Percentiles rank a stretch among this genome's conserved stretches.
These are phyloP conservation scores for Cicer pinnatifidum DNA, from an alignment of 306 rosid species.

Conservation along the genomic window DNA sequence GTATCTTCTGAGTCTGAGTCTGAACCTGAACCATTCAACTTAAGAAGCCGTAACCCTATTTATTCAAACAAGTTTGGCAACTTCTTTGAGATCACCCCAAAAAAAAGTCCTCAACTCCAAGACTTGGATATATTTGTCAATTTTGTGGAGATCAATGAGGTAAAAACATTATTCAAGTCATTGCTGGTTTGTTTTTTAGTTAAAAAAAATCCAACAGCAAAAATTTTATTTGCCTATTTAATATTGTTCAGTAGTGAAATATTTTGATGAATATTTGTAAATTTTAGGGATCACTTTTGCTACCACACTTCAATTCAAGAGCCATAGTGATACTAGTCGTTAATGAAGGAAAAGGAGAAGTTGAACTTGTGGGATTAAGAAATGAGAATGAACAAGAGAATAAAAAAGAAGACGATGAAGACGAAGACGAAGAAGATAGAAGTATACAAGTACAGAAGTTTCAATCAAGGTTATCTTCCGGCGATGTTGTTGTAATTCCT, in stretches of 20 bases:
- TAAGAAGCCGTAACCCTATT: conserved; percentile 3
- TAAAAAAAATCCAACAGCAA: no score
- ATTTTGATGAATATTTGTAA: background rate
- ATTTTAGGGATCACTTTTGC: conserved; percentile 40
- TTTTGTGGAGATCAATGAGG: conserved; percentile 23
- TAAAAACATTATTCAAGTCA: background rate
- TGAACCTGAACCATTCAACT: conserved; percentile 40
- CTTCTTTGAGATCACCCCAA: conserved; percentile 40
- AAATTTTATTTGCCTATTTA: no score
- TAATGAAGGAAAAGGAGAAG: conserved; percentile 11
- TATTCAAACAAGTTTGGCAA: conserved; percentile 44
- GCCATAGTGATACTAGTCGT: background rate
- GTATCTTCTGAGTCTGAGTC: background rate
- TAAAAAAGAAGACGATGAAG: background rate
- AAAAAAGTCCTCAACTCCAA: background rate
- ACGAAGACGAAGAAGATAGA: background rate
- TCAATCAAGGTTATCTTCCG: background rate
- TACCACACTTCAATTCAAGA: conserved; percentile 45
- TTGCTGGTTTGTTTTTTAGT: background rate
- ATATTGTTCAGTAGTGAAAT: background rate
- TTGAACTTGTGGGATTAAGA: conserved; percentile 31
- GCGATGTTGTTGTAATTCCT: conserved; percentile 46
- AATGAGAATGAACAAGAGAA: background rate
- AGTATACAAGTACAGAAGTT: conserved; percentile 15
- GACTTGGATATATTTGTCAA: conserved; percentile 11